Conservation (phyloP, 2,329 filamentous ascomycete species). For the Nemania serpens region DNA sequence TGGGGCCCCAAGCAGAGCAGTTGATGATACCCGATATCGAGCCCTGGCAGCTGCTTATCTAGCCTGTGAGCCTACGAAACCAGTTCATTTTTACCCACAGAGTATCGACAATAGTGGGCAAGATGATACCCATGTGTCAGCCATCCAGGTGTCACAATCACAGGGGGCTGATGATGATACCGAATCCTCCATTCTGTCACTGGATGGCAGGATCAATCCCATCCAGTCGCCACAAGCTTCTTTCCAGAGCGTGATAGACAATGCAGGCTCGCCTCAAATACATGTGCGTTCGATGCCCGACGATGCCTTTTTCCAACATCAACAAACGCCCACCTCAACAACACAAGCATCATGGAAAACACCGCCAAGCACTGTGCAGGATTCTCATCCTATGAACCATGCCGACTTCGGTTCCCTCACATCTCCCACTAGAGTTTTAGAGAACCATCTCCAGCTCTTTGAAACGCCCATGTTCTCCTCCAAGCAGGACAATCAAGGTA, state of each 20-base stretch:
- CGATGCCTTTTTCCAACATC: conserved; percentile 5
- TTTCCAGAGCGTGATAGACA: conserved; percentile 52
- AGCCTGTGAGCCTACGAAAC: conserved; percentile 44
- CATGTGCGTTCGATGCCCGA: conserved; percentile 5
- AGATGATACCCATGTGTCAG: not conserved
- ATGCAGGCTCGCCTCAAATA: conserved; percentile 44
- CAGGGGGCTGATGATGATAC: conserved; percentile 19
- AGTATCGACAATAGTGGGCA: not conserved
- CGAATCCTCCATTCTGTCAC: conserved; percentile 9
- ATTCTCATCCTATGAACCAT: conserved; percentile 56
- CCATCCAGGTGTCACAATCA: not conserved
- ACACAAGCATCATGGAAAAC: conserved; percentile 47
- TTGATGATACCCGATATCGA: conserved; percentile 56
- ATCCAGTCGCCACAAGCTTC: conserved; percentile 46
- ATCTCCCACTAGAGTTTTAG: conserved; percentile 57
- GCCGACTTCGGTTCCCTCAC: conserved; percentile 41
- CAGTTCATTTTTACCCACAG: conserved; percentile 1
- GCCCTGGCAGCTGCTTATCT: conserved; percentile 57
- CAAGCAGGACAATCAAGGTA: conserved; percentile 18
- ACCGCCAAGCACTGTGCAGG: conserved; percentile 57
- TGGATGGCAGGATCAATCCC: conserved; percentile 21
- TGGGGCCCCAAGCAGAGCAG: conserved; percentile 53
- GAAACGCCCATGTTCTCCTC: conserved; percentile 35
- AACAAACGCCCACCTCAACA: conserved; percentile 13
- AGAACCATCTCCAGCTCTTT: conserved; percentile 51